Base-by-base conservation (phyloP, 148 eudicot species). In the Spergularia marina region DNA sequence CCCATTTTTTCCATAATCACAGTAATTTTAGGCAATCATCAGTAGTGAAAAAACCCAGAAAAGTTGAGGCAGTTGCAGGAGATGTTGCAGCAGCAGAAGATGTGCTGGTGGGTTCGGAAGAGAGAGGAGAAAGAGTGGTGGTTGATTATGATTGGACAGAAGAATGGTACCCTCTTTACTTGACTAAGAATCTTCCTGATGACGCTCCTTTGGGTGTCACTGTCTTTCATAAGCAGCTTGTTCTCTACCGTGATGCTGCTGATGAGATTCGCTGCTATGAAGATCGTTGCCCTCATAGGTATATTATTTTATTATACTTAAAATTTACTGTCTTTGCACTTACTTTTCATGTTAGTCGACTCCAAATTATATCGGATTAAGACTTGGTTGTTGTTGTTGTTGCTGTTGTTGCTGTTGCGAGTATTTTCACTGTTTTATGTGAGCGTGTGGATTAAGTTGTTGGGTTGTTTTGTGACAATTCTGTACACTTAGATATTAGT, bases 221-320 rank as follows among this genome's bases (percentile, higher is more conserved):
- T 21, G 99, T 95, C 9, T 95, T 92, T 58, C 83, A 95, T 53
- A 90, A 89, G 76, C 94, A 91, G 78, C 85, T 95, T 54, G 98
- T 95, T 2, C 68, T 95, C 77, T 95, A 86, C 71, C 87, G 83
- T 17, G 99, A 95, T 72, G 91, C 84, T 44, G 71, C 77, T 30
- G 92, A 88, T 4, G 83, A 81, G 41, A 65, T 95, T 62, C 78
- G 88, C 51, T 95, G 99, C 58, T 72, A 84, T 68, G 88, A 95
- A 78, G 96, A 95, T 87, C 96, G 99, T 7, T 95, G 99, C 73
- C 99, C 96, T 20, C 98, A 95, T 69, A 88, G 99, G 99, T 93
- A 79, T 6, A 1, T n/a, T n/a, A 30, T 30, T 0, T 30, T 30
- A 30, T 30, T 30, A 2, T 30, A 3, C 2, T 30, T 30, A 2